Conservation (phyloP, 352 stramenopile species). For the Pseudoperonospora humuli region DNA sequence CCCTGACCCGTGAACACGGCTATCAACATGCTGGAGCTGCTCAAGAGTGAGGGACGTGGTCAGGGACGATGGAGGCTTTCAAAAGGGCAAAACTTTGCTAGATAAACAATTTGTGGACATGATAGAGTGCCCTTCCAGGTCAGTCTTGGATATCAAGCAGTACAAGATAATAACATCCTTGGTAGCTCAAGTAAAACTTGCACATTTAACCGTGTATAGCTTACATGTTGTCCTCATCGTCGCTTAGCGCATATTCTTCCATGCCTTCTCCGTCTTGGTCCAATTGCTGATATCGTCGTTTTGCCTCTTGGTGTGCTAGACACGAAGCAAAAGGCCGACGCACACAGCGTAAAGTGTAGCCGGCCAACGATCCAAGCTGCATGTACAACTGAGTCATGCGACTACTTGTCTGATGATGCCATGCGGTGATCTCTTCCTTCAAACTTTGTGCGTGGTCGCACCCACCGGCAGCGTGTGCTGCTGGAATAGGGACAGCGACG, state of each 20-base stretch:
- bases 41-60: no score
- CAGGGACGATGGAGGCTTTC: no score
- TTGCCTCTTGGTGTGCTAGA: conserved; percentile 20
- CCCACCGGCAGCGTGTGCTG: conserved; percentile 20
- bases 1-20: no score
- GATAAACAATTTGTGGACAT: no score
- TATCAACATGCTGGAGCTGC: no score
- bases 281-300: conserved; percentile 23
- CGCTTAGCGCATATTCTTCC: conserved; percentile 29
- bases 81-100: no score
- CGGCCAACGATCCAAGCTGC: conserved; percentile 18
- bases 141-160: no score
- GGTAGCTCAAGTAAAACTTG: no score
- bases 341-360: conserved; percentile 26
- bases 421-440: conserved; percentile 38
- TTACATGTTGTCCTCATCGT: conserved; percentile 24
- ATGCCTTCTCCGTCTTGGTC: conserved; percentile 34
- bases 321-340: conserved; percentile 30
- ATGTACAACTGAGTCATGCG: conserved; percentile 23
- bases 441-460: conserved; percentile 26
- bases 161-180: no score
- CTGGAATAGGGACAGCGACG: conserved; percentile 19
- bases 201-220: background rate
- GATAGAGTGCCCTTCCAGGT: no score
- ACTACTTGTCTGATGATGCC: conserved; percentile 30